These are phyloP conservation scores for Anastatica hierochuntica DNA, from an alignment of 345 rosid genomes.

Conservation along the genomic window DNA sequence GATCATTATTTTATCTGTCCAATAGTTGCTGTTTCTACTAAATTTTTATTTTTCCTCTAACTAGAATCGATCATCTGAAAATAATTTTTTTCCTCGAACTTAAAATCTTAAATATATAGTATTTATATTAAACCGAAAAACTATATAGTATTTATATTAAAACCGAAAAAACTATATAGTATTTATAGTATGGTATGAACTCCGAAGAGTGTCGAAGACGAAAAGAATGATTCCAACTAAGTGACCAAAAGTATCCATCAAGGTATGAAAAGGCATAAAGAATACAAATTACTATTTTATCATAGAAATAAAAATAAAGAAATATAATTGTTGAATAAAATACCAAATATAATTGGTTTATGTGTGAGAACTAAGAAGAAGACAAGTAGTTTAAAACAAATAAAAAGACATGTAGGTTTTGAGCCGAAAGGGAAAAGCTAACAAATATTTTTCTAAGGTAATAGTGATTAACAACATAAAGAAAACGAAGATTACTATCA, in stretches of 20 bases:
- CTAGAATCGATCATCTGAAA: not conserved
- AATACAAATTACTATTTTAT: not conserved
- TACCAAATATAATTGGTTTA: not conserved
- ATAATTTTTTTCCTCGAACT: too few species aligned
- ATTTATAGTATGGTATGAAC: constrained; percentile 7
- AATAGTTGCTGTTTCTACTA: not conserved
- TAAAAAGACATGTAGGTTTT: constrained; percentile 11
- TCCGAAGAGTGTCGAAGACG: constrained; percentile 18
- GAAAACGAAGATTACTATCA: not conserved
- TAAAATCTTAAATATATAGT: too few species aligned
- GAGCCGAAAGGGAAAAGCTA: constrained; percentile 17
- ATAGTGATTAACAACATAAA: not conserved
- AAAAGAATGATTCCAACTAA: constrained; percentile 13
- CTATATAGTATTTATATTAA: too few species aligned
- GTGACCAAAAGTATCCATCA: constrained; percentile 7
- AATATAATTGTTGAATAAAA: not conserved
- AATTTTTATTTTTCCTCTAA: too few species aligned
- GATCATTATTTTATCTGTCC: not conserved
- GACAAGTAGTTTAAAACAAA: not conserved
- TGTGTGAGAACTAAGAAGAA: constrained; percentile 3
- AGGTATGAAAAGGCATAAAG: constrained; percentile 6
- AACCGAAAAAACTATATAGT: not conserved
- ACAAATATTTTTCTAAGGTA: not conserved
- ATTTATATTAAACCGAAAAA: too few species aligned
- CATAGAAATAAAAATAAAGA: not conserved